phyloP scores from a whole-genome alignment of 805 yeast species.

The Metschnikowia shivogae region DNA sequence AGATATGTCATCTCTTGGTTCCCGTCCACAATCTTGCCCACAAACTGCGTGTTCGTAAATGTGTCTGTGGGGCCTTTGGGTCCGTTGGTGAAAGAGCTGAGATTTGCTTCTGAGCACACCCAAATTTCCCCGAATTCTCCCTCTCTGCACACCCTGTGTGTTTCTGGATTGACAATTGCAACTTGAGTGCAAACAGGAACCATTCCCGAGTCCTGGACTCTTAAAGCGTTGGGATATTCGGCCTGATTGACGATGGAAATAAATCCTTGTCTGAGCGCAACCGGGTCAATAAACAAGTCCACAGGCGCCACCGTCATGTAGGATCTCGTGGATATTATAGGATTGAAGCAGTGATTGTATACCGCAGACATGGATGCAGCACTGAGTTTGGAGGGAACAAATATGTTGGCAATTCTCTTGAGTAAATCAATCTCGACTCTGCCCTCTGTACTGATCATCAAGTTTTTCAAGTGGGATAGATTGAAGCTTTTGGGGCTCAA shows the following conservation, averaged over 20 bases:
- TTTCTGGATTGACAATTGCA: slow-evolving; percentile 94
- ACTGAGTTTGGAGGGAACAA: slow-evolving; percentile 61
- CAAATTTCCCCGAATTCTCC: slow-evolving; percentile 98
- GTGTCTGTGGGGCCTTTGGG: slow-evolving; percentile 49
- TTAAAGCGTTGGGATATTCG: slow-evolving; percentile 63
- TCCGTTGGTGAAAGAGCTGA: slow-evolving; percentile 54
- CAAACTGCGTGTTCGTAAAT: slow-evolving; percentile 49
- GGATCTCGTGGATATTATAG: slow-evolving; percentile 79
- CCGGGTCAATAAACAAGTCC: slow-evolving; percentile 80
- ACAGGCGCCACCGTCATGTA: slow-evolving; percentile 86
- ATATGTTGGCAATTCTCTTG: slow-evolving; percentile 54
- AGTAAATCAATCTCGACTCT: slow-evolving; percentile 66
- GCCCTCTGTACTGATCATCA: slow-evolving; percentile 76
- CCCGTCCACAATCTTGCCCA: slow-evolving; percentile 61
- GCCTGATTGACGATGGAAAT: slow-evolving; percentile 74
- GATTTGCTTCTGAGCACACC: slow-evolving; percentile 89
- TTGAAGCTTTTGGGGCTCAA: slow-evolving; percentile 59
- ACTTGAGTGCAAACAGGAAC: slow-evolving; percentile 93
- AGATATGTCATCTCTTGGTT: slow-evolving; percentile 62
- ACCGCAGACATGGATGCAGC: slow-evolving; percentile 70
- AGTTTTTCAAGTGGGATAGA: slow-evolving; percentile 63
- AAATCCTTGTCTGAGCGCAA: slow-evolving; percentile 86
- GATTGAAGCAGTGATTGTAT: slow-evolving; percentile 75
- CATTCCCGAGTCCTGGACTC: slow-evolving; percentile 90
- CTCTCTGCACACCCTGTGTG: slow-evolving; percentile 66